phyloP scores from a whole-genome alignment of 768 basidiomycete species.

The Lentinula detonsa region DNA sequence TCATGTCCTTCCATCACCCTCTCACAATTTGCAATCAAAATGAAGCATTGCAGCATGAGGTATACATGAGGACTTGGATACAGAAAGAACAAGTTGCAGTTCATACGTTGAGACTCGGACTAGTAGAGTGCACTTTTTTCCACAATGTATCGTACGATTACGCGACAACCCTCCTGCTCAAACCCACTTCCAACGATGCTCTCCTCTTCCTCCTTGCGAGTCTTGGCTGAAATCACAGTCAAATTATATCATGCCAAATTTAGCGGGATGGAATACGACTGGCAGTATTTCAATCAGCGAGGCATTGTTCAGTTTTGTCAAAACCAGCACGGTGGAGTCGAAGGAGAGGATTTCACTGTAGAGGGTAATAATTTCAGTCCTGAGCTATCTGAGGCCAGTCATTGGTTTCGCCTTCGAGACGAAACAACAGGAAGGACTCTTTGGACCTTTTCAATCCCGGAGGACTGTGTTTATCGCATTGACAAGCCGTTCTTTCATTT shows the following conservation, averaged over 20 bases:
- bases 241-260: constrained; percentile 6
- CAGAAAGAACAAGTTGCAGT: not conserved
- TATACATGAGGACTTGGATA: not conserved
- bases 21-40: not conserved
- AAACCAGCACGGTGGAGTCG: not conserved
- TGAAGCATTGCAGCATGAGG: not conserved
- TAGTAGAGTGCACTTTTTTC: not conserved
- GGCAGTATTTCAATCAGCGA: constrained; percentile 7
- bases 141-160: not conserved
- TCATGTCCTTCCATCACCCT: not conserved
- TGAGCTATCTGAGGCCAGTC: constrained; percentile 13
- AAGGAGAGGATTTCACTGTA: not conserved
- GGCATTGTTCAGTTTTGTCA: not conserved
- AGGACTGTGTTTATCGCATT: constrained; percentile 62
- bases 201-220: not conserved
- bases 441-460: constrained; percentile 64
- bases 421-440: constrained; percentile 50
- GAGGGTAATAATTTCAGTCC: not conserved
- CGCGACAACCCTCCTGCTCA: not conserved
- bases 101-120: not conserved
- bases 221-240: not conserved
- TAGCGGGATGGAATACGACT: not conserved
- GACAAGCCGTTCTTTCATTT: constrained; percentile 92
- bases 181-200: not conserved
- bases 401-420: constrained; percentile 66